Conservation (phyloP, 306 rosid genomes). For the Datisca glomerata region DNA sequence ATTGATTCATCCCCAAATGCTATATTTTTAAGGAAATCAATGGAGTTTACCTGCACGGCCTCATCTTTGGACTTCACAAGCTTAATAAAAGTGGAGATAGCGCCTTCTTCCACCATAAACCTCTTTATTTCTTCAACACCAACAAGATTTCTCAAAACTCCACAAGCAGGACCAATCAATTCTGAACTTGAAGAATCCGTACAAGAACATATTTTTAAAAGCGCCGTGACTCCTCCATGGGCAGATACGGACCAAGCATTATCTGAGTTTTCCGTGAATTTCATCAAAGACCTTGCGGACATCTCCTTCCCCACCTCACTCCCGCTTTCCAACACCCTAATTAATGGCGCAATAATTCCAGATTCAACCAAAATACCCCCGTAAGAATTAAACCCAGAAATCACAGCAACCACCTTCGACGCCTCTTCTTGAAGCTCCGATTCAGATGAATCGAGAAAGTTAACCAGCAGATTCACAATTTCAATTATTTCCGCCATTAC, state of each 20-base stretch:
- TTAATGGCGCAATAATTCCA: conserved; percentile 54
- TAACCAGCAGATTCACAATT: conserved; percentile 31
- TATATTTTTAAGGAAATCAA: conserved; percentile 43
- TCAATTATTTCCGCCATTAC: conserved; percentile 44
- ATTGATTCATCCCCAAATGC: conserved; percentile 57
- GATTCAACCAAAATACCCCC: conserved; percentile 36
- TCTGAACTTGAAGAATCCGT: conserved; percentile 33
- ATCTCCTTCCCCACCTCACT: conserved; percentile 38
- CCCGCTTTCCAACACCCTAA: conserved; percentile 64
- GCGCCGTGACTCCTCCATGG: conserved; percentile 74
- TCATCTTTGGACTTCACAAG: conserved; percentile 52
- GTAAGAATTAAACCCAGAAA: conserved; percentile 42
- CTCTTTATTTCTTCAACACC: conserved; percentile 72
- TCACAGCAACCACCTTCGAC: conserved; percentile 36
- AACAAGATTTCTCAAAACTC: conserved; percentile 54
- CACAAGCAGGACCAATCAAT: conserved; percentile 57
- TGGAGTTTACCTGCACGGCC: conserved; percentile 45
- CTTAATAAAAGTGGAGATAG: conserved; percentile 33
- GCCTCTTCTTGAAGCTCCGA: conserved; percentile 46
- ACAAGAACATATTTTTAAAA: conserved; percentile 47
- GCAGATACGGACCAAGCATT: conserved; percentile 88
- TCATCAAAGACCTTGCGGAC: conserved; percentile 42
- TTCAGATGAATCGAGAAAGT: conserved; percentile 48
- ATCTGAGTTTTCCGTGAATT: conserved; percentile 65
- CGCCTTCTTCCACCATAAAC: conserved; percentile 76